Conservation (phyloP, 345 rosid species). For the Bruguiera parviflora region DNA sequence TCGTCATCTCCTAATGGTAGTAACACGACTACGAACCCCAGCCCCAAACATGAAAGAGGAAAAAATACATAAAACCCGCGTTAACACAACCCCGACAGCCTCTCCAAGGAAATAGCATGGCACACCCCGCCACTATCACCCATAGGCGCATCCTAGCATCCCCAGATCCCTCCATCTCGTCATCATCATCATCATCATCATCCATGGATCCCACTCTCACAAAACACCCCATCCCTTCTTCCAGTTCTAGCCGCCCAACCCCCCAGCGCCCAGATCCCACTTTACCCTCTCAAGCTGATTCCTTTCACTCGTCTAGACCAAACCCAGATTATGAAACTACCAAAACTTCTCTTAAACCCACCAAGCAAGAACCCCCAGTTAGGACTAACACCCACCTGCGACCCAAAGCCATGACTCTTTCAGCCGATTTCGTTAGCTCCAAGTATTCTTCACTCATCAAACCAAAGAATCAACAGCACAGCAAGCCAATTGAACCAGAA, state of each 20-base stretch:
- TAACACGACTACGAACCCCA: too few relatives aligned
- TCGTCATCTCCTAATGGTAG: too few relatives aligned
- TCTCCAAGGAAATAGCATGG: constrained; percentile 27
- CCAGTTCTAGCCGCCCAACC: constrained; percentile 8
- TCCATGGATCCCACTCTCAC: constrained; percentile 40
- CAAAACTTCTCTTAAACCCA: constrained; percentile 19
- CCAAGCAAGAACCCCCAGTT: constrained; percentile 16
- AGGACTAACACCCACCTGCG: constrained; percentile 36
- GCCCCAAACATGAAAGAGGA: too few relatives aligned
- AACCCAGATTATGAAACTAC: constrained; percentile 23
- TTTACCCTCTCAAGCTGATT: constrained; percentile 4
- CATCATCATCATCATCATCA: not conserved
- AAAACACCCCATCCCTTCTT: constrained; percentile 11
- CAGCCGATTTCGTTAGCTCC: constrained; percentile 48
- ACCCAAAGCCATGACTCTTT: constrained; percentile 47
- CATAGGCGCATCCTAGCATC: constrained; percentile 35
- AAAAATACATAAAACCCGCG: not conserved
- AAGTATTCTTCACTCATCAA: constrained; percentile 20
- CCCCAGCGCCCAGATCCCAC: constrained; percentile 13
- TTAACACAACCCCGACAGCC: not conserved
- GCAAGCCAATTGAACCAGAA: constrained; percentile 10
- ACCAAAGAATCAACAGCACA: constrained; percentile 10
- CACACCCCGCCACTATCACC: constrained; percentile 21
- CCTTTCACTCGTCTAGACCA: constrained; percentile 3
- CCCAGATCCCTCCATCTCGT: constrained; percentile 2